Percentiles rank a stretch among this genome's conserved stretches.
Evolutionary conservation across 805 yeast species (phyloP).

Genomic region (Wickerhamomyces kurtzmanii): DNA sequence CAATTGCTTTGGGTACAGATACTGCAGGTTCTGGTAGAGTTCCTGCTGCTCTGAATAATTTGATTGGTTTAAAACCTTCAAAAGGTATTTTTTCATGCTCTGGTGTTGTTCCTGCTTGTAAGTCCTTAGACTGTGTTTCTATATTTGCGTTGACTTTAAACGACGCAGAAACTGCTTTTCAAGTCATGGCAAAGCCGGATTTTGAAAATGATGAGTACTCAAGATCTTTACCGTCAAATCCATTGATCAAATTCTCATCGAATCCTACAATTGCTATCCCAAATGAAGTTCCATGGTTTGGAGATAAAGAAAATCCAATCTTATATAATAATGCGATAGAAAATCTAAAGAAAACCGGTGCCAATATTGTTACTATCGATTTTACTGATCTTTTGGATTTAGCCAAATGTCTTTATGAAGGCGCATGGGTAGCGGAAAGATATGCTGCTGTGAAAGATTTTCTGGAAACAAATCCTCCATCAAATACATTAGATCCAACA

Average conservation of each 20-base stretch:
- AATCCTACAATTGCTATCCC: slow-evolving; percentile 75
- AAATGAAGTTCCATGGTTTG: slow-evolving; percentile 62
- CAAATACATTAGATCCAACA: slow-evolving; percentile 69
- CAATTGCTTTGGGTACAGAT: slow-evolving; percentile 87
- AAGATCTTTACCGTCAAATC: slow-evolving; percentile 60
- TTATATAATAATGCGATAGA: slow-evolving; percentile 56
- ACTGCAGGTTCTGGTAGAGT: slow-evolving; percentile 98
- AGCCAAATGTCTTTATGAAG: slow-evolving; percentile 87
- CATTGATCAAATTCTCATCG: slow-evolving; percentile 46
- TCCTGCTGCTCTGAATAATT: slow-evolving; percentile 89
- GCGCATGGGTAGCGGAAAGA: slow-evolving; percentile 98
- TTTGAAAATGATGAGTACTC: slow-evolving; percentile 66
- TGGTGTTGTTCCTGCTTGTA: slow-evolving; percentile 98
- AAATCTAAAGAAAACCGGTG: slow-evolving; percentile 40
- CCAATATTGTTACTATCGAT: slow-evolving; percentile 52
- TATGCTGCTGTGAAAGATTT: slow-evolving; percentile 75
- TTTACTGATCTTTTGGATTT: slow-evolving; percentile 69
- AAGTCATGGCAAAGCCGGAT: slow-evolving; percentile 66
- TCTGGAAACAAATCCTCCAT: slow-evolving; percentile 61
- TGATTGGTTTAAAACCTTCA: slow-evolving; percentile 89
- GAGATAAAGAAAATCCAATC: slow-evolving; percentile 68
- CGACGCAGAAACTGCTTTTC: slow-evolving; percentile 78
- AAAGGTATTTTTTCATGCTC: slow-evolving; percentile 76
- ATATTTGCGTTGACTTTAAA: slow-evolving; percentile 66
- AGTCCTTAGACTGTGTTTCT: slow-evolving; percentile 87